These are phyloP conservation scores for Ilyonectria destructans DNA, from an alignment of 2,329 filamentous ascomycete species.

Conservation along the genomic window DNA sequence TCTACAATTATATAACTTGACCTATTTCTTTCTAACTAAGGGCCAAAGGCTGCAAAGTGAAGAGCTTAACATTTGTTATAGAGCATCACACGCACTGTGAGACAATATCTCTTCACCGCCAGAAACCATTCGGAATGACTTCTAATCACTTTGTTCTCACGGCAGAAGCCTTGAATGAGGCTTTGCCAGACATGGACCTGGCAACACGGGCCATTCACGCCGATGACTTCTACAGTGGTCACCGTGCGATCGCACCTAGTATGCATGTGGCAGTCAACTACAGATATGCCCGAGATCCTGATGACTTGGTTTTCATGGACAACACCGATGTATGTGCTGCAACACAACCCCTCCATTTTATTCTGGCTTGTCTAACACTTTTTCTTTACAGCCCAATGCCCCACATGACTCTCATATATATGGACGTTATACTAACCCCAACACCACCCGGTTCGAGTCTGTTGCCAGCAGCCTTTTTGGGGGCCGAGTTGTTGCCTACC, in stretches of 20 bases:
- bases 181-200: not conserved
- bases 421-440: slow-evolving; percentile 85
- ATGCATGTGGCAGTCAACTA: slow-evolving; percentile 4
- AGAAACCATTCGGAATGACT: too few species aligned
- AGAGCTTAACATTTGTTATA: too few species aligned
- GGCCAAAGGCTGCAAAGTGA: too few species aligned
- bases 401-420: slow-evolving; percentile 81
- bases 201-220: not conserved
- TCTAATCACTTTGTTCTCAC: too few species aligned
- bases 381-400: slow-evolving; percentile 66
- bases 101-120: too few species aligned
- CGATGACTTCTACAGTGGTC: not conserved
- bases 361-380: too few species aligned
- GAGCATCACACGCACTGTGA: too few species aligned
- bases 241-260: not conserved
- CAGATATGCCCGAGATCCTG: not conserved
- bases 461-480: slow-evolving; percentile 58
- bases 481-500: slow-evolving; percentile 79
- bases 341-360: not conserved
- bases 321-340: not conserved
- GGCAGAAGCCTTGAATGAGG: too few species aligned
- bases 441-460: slow-evolving; percentile 89
- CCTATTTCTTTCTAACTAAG: too few species aligned
- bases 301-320: not conserved
- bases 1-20: too few species aligned